Evolutionary conservation across 805 yeast genomes (phyloP), one percentile per base, ranked within the genome.

Genomic region (Cyberlindnera euphorbiae): DNA sequence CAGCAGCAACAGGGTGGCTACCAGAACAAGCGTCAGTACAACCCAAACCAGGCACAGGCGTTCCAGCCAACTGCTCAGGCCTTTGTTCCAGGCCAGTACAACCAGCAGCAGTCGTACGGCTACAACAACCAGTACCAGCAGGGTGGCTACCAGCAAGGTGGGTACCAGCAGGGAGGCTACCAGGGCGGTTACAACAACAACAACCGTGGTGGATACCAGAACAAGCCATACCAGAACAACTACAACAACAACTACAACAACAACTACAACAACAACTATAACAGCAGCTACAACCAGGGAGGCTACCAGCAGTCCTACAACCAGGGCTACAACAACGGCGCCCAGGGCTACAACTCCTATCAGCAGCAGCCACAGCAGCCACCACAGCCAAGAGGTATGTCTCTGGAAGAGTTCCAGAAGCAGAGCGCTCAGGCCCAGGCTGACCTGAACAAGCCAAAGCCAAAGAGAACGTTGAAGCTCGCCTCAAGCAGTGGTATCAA

Each of bases 371-470:
- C 46, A 38, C 49, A 39, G 19, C 59, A 50, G 39, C 47, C 56
- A 30, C 44, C 45, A 25, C 59, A 58, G 41, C 59, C 53, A 41
- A 68, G 67, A 51, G 80, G 79, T 43, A 78, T 85, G 86, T 73
- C 89, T 26, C 69, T 86, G 51, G 94, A 87, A 36, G 95, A 85
- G 47, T 86, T 77, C 64, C 81, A 83, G 56, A 80, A 80, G 56
- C 84, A 79, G 46, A 36, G 39, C 28, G 45, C 61, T 12, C 41
- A 64, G 52, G 51, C 58, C 9, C 25, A 36, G 8, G 34, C 42
- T 14, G 37, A 36, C 33, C 30, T 29, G 33, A 38, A 31, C 37
- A 36, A 29, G 32, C 43, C 41, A 13, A 42, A 53, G 52, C 60
- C 73, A 35, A 72, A 73, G 56, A 81, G 82, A 39, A 84, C 78